Evolutionary conservation across 106 monocot species (phyloP).

Genomic region (Acanthochlamys bracteata): DNA sequence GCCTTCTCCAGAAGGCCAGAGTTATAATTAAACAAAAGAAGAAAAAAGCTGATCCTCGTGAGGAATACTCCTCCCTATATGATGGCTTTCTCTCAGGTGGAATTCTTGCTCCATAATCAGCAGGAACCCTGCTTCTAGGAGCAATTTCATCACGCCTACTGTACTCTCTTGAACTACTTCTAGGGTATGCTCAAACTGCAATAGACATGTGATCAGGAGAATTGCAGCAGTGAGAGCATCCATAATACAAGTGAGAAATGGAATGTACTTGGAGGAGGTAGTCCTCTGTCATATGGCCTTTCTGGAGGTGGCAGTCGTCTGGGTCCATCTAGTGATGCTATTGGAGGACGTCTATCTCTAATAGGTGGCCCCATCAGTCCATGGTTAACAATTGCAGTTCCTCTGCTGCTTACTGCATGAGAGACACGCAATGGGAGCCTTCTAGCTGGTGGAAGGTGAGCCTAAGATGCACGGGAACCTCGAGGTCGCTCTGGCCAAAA

Average conservation of each 20-base stretch:
- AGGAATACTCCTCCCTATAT: conserved; percentile 65
- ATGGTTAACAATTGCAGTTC: conserved; percentile 18
- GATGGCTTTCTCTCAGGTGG: conserved; percentile 40
- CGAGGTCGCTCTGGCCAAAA: conserved; percentile 17
- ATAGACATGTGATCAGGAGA: neutral
- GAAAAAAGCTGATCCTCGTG: conserved; percentile 30
- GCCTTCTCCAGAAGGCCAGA: conserved; percentile 6
- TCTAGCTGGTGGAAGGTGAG: conserved; percentile 26
- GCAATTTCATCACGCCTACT: conserved; percentile 41
- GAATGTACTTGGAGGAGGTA: conserved; percentile 26
- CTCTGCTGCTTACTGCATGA: conserved; percentile 25
- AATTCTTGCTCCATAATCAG: conserved; percentile 51
- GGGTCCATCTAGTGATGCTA: conserved; percentile 38
- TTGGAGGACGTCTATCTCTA: conserved; percentile 50
- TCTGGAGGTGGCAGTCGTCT: conserved; percentile 66
- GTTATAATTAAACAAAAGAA: neutral
- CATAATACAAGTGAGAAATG: neutral
- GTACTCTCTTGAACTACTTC: conserved; percentile 57
- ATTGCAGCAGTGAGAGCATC: neutral
- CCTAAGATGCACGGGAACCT: conserved; percentile 29
- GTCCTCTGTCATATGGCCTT: conserved; percentile 63
- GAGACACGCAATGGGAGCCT: conserved; percentile 27
- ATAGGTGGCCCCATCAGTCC: conserved; percentile 33
- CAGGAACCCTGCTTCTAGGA: conserved; percentile 43
- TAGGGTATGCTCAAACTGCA: conserved; percentile 53